Conservation (phyloP, 1,284 basidiomycete genomes). For the Tylopilus sp. region DNA sequence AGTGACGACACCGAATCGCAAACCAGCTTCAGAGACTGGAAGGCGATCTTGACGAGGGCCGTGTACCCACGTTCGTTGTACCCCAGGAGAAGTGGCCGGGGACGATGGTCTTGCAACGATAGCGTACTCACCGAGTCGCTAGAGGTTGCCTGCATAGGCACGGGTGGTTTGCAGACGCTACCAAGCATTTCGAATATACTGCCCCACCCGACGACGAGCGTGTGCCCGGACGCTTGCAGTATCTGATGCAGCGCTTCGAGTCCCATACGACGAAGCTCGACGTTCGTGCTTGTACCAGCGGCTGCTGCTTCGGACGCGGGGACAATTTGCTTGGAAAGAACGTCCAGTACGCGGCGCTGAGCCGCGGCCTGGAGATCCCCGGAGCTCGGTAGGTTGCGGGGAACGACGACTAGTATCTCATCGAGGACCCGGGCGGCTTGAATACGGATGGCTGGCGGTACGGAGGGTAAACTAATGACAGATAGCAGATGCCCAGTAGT, state of each 20-base stretch:
- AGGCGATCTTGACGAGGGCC: conserved; percentile 79
- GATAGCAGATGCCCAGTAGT: conserved; percentile 75
- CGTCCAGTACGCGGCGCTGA: conserved; percentile 79
- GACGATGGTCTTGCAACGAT: conserved; percentile 38
- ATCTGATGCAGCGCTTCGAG: conserved; percentile 87
- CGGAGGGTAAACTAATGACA: conserved; percentile 60
- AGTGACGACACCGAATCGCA: conserved; percentile 88
- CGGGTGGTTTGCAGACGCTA: conserved; percentile 65
- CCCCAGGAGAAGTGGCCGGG: conserved; percentile 48
- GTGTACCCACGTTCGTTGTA: conserved; percentile 61
- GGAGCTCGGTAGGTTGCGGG: conserved; percentile 59
- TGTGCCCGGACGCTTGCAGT: conserved; percentile 87
- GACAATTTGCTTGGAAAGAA: conserved; percentile 75
- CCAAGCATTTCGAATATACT: conserved; percentile 87
- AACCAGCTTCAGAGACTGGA: conserved; percentile 89
- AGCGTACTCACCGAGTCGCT: conserved; percentile 41
- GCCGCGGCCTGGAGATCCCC: conserved; percentile 63
- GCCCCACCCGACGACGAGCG: conserved; percentile 87
- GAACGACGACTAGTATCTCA: conserved; percentile 69
- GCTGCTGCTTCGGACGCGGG: conserved; percentile 40
- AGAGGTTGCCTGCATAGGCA: conserved; percentile 38
- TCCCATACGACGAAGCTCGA: conserved; percentile 82
- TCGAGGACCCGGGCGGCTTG: conserved; percentile 86
- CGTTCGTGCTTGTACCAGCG: conserved; percentile 46
- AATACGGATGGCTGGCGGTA: conserved; percentile 75